phyloP scores from a whole-genome alignment of 2,329 filamentous ascomycete species.

The Stachybotrys chlorohalonatus region DNA sequence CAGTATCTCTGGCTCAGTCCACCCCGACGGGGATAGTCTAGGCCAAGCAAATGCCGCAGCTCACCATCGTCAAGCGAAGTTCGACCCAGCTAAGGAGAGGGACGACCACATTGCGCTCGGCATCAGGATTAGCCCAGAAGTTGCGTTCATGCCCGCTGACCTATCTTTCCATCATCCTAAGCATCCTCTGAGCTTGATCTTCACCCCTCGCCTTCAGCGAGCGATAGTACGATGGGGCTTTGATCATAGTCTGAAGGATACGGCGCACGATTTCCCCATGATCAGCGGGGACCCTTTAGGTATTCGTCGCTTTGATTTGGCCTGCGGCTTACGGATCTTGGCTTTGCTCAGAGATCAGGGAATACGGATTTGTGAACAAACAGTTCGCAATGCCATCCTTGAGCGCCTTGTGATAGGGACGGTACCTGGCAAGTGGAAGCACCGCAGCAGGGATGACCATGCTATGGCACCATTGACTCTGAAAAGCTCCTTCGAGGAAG shows the following conservation, averaged over 20 bases:
- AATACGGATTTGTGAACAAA: slow-evolving; percentile 21
- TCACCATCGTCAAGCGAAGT: no score
- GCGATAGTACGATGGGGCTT: slow-evolving; percentile 38
- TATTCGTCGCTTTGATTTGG: slow-evolving; percentile 20
- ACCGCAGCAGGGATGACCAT: slow-evolving; percentile 18
- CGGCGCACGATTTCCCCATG: slow-evolving; percentile 7
- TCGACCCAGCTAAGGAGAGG: no score
- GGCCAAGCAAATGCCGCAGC: no score
- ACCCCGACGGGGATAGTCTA: no score
- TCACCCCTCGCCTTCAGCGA: slow-evolving; percentile 28
- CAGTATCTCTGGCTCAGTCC: neutral
- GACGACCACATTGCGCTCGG: no score
- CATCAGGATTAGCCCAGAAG: no score
- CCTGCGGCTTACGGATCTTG: slow-evolving; percentile 26
- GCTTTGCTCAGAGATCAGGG: slow-evolving; percentile 24
- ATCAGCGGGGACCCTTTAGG: slow-evolving; percentile 3
- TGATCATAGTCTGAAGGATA: slow-evolving; percentile 20
- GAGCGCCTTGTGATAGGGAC: slow-evolving; percentile 19
- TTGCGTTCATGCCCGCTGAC: slow-evolving; percentile 24
- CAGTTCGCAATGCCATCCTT: slow-evolving; percentile 17
- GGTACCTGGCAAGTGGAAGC: slow-evolving; percentile 15
- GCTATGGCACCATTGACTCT: slow-evolving; percentile 20
- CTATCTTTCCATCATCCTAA: slow-evolving; percentile 28
- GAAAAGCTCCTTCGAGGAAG: slow-evolving; percentile 21
- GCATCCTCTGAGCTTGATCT: slow-evolving; percentile 40